These are phyloP conservation scores for Phellopilus nigrolimitatus DNA, from an alignment of 1,284 basidiomycete species.

Conservation along the genomic window DNA sequence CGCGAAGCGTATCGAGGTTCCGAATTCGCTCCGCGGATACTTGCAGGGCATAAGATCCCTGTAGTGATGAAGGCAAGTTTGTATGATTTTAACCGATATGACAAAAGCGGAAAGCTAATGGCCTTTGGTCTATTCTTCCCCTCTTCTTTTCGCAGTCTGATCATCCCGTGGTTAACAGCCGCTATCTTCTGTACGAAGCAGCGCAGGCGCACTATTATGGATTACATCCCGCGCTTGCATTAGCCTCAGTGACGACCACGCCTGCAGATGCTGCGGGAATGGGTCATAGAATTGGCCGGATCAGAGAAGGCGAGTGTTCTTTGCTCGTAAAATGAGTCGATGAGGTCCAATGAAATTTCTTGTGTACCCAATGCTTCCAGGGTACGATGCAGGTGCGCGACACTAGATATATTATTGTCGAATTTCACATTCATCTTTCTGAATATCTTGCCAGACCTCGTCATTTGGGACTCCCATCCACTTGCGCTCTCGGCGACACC, in stretches of 20 bases:
- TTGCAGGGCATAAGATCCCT: conserved; percentile 59
- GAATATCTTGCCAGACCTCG: conserved; percentile 31
- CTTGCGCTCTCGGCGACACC: no score
- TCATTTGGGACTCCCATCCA: no score
- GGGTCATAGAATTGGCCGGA: conserved; percentile 59
- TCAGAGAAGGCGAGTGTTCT: conserved; percentile 41
- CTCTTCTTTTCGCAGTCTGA: conserved; percentile 44
- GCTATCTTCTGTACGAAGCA: conserved; percentile 67
- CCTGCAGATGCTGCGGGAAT: conserved; percentile 61
- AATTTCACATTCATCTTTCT: not conserved
- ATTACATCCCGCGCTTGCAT: conserved; percentile 39
- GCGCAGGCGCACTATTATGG: conserved; percentile 63
- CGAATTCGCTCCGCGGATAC: conserved; percentile 72
- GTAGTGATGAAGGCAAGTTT: conserved; percentile 61
- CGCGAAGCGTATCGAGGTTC: conserved; percentile 75
- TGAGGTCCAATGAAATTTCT: not conserved
- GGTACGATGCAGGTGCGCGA: not conserved
- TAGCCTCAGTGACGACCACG: conserved; percentile 58
- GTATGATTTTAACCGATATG: no score
- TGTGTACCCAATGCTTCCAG: no score
- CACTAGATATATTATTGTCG: not conserved
- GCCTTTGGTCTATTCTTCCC: not conserved
- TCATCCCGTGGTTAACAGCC: conserved; percentile 61
- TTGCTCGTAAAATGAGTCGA: not conserved
- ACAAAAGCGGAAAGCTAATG: not conserved